Evolutionary conservation across 768 basidiomycete species (phyloP), one percentile per base, ranked within the genome.

Genomic region (Tremella yokohamensis): DNA sequence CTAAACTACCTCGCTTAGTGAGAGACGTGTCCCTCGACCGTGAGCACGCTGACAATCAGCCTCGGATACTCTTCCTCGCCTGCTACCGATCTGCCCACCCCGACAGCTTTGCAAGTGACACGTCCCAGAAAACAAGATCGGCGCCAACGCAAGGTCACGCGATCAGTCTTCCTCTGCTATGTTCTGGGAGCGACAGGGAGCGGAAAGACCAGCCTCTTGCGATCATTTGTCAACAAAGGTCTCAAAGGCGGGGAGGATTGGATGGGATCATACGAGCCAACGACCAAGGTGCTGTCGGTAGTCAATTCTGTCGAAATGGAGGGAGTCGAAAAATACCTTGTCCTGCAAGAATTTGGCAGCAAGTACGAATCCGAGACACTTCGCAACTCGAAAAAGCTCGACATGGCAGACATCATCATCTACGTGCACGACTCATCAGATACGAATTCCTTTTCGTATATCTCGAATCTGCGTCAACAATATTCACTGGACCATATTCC

Each of bases 401-500:
- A 96, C 74, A 78, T 89, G 45, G 90, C 89, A 18, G 94, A 99
- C 77, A 89, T 97, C 40, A 88, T 97, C 60, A 83, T 93, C 62
- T 97, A 94, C 73, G 91, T 97, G 29, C 86, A 97, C 70, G 94
- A 99, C 78, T 97, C 93, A 48, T 92, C 90, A 72, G 94, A 99
- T 74, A 97, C 94, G 40, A 98, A 99, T 78, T 96, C 91, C 9
- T 99, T 99, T 76, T 93, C 90, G 48, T 96, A 98, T 78, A 91
- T 99, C 75, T 93, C 90, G 68, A 96, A 94, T 79, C 80, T 97
- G 69, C 84, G 94, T 75, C 93, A 97, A 89, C 91, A 93, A 83
- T 94, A 97, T 75, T 90, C 84, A 64, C 80, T 96, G 26, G 91
- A 97, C 74, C 88, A 90, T 75, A 89, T 97, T 74, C 93, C 94